Evolutionary conservation across 306 rosid genomes (phyloP).

Genomic region (Cucurbita ficifolia): DNA sequence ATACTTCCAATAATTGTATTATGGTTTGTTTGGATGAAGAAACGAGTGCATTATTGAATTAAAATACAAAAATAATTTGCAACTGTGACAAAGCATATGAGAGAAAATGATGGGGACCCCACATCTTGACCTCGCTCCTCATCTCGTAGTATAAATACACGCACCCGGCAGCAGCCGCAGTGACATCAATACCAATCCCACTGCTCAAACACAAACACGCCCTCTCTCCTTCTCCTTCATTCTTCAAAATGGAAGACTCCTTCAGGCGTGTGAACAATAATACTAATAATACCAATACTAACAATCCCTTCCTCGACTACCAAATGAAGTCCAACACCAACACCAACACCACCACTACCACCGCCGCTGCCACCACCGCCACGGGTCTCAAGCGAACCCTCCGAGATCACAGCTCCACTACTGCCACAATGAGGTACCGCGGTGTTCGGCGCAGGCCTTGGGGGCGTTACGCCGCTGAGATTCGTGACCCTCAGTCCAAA

Average conservation of each 20-base stretch:
- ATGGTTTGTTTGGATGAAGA: not conserved
- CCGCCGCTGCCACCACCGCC: not conserved
- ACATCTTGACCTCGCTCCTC: not conserved
- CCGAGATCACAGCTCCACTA: not conserved
- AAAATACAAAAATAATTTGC: not conserved
- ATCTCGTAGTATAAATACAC: not conserved
- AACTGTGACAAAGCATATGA: not conserved
- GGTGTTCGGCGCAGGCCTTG: conserved; percentile 86
- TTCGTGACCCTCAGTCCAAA: conserved; percentile 31
- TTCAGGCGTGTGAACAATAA: not conserved
- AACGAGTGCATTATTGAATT: conserved; percentile 5
- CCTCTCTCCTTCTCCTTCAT: not conserved
- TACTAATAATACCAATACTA: not conserved
- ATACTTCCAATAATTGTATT: conserved; percentile 1
- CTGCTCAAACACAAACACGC: not conserved
- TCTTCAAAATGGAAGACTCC: not conserved
- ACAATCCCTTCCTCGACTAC: not conserved
- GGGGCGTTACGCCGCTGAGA: conserved; percentile 96
- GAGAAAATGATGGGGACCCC: not conserved
- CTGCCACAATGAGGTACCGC: conserved; percentile 41
- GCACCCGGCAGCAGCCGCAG: not conserved
- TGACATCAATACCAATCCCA: not conserved
- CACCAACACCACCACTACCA: not conserved
- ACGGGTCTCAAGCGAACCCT: not conserved
- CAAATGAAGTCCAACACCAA: not conserved